These are phyloP conservation scores for Cyclotella atomus DNA, from an alignment of 108 stramenopile genomes.

Conservation along the genomic window DNA sequence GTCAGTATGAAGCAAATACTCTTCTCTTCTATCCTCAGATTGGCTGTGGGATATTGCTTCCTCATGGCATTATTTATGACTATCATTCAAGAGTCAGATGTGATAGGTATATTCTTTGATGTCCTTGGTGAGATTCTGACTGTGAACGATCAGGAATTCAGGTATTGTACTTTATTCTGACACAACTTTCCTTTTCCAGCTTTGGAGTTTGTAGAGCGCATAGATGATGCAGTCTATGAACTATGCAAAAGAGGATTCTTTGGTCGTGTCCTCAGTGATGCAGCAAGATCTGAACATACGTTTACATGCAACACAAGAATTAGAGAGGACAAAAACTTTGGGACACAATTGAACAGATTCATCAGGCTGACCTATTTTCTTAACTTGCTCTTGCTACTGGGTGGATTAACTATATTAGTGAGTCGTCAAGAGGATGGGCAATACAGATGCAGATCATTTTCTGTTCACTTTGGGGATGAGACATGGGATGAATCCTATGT, in stretches of 20 bases:
- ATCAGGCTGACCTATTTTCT: constrained; percentile 22
- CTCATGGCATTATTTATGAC: background rate
- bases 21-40: constrained; percentile 10
- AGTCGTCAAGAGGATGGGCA: constrained; percentile 12
- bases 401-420: background rate
- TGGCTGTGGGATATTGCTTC: constrained; percentile 14
- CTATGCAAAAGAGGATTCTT: constrained; percentile 29
- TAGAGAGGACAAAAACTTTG: background rate
- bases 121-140: no score
- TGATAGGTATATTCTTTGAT: constrained; percentile 20
- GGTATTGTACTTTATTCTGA: background rate
- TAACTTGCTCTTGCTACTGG: background rate
- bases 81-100: constrained; percentile 17
- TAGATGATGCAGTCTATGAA: constrained; percentile 17
- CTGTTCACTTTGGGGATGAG: constrained; percentile 35
- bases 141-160: no score
- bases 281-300: background rate
- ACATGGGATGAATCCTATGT: constrained; percentile 34
- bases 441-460: constrained; percentile 14
- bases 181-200: no score
- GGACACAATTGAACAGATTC: background rate
- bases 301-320: background rate
- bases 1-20: background rate
- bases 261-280: constrained; percentile 2
- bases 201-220: constrained; percentile 22